phyloP scores from a whole-genome alignment of 352 stramenopile genomes.

The Phytophthora pistaciae region DNA sequence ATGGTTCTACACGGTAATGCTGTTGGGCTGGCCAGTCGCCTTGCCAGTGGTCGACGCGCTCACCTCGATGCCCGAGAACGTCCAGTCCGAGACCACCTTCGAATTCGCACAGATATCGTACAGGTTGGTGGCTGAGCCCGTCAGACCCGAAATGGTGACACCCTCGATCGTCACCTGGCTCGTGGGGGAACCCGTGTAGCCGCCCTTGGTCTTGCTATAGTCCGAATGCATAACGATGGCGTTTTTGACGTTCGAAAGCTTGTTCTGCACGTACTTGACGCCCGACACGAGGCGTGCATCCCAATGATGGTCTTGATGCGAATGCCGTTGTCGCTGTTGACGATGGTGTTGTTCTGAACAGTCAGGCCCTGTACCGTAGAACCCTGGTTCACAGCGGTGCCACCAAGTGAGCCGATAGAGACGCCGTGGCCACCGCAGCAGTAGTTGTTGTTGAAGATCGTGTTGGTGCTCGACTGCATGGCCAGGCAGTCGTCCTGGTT shows the following conservation, averaged over 20 bases:
- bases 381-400: constrained; percentile 19
- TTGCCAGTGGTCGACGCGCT: constrained; percentile 7
- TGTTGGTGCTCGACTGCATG: constrained; percentile 32
- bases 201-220: constrained; percentile 28
- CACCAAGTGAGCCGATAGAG: constrained; percentile 45
- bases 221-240: constrained; percentile 21
- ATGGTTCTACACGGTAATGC: constrained; percentile 1
- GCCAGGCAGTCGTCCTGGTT: constrained; percentile 24
- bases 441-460: constrained; percentile 22
- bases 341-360: constrained; percentile 37
- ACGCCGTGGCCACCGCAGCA: constrained; percentile 29
- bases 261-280: constrained; percentile 30
- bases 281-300: constrained; percentile 26
- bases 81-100: constrained; percentile 28
- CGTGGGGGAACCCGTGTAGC: constrained; percentile 31
- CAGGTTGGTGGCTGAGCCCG: constrained; percentile 30
- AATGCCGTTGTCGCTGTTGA: constrained; percentile 28
- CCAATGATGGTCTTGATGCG: constrained; percentile 27
- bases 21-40: constrained; percentile 11
- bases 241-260: constrained; percentile 26
- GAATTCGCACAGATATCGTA: constrained; percentile 36
- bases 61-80: constrained; percentile 16
- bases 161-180: constrained; percentile 16
- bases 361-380: constrained; percentile 33
- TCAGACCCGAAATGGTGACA: constrained; percentile 21